phyloP scores from a whole-genome alignment of 768 basidiomycete genomes.

The Favolaschia claudopus region DNA sequence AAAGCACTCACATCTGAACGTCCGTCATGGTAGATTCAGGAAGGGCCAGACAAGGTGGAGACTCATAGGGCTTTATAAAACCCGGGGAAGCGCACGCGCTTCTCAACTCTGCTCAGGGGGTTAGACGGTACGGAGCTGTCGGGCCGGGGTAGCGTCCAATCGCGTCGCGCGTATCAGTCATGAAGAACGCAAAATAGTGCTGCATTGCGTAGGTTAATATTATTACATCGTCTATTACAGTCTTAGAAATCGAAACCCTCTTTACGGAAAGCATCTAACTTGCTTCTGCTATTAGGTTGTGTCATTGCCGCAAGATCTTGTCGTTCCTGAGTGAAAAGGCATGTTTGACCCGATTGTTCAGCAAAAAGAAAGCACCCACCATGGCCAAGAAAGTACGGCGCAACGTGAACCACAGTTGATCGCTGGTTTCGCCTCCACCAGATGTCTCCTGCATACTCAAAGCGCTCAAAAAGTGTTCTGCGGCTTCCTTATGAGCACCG shows the following conservation, averaged over 20 bases:
- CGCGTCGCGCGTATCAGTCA: neutral
- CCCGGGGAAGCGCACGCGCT: neutral
- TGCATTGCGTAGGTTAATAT: neutral
- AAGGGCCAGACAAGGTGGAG: neutral
- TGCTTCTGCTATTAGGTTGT: conserved; percentile 63
- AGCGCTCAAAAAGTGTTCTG: conserved; percentile 93
- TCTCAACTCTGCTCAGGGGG: neutral
- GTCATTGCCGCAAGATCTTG: conserved; percentile 83
- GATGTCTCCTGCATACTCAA: conserved; percentile 78
- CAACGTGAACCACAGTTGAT: conserved; percentile 91
- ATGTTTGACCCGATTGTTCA: neutral
- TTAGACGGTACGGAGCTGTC: conserved; percentile 2
- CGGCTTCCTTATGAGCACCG: conserved; percentile 93
- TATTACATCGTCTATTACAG: conserved; percentile 10
- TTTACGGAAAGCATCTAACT: conserved; percentile 75
- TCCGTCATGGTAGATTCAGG: conserved; percentile 42
- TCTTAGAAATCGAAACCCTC: conserved; percentile 85
- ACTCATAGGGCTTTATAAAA: neutral
- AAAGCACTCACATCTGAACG: conserved; percentile 64
- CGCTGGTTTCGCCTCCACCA: conserved; percentile 74
- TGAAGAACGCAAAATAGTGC: neutral
- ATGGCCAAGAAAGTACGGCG: conserved; percentile 81
- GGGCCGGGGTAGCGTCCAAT: conserved; percentile 11
- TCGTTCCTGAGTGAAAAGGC: conserved; percentile 64
- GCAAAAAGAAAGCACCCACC: conserved; percentile 53